Percentiles rank a stretch among this genome's conserved stretches.
Conservation (phyloP, 345 rosid genomes). For the Gossypium mustelinum region DNA sequence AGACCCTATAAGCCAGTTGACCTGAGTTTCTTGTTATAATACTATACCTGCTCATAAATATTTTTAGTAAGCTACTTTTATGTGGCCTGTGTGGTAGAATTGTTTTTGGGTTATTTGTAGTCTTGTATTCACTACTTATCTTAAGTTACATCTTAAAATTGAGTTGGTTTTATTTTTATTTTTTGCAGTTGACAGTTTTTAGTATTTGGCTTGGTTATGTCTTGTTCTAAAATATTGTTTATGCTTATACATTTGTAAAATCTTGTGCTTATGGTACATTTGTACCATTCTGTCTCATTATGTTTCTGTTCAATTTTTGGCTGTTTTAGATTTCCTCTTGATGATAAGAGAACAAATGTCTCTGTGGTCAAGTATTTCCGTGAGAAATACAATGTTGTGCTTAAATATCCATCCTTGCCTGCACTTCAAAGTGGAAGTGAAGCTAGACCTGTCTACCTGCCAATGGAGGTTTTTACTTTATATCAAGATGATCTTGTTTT, state of each 20-base stretch:
- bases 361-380: conserved; percentile 54
- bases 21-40: conserved; percentile 32
- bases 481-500: background rate
- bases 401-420: conserved; percentile 40
- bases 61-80: background rate
- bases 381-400: conserved; percentile 35
- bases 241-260: background rate
- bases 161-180: background rate
- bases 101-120: background rate
- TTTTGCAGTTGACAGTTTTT: background rate
- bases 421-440: conserved; percentile 63
- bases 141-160: background rate
- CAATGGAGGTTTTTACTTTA: conserved; percentile 65
- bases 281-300: background rate
- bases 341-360: conserved; percentile 23
- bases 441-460: conserved; percentile 48
- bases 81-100: background rate
- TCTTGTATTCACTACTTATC: background rate
- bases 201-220: background rate
- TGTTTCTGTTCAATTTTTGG: background rate
- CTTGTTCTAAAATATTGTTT: background rate
- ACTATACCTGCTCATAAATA: background rate
- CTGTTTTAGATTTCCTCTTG: conserved; percentile 48
- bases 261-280: background rate
- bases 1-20: conserved; percentile 36